Evolutionary conservation across 805 yeast species (phyloP).

Genomic region (Grigorovia transvaalensis): DNA sequence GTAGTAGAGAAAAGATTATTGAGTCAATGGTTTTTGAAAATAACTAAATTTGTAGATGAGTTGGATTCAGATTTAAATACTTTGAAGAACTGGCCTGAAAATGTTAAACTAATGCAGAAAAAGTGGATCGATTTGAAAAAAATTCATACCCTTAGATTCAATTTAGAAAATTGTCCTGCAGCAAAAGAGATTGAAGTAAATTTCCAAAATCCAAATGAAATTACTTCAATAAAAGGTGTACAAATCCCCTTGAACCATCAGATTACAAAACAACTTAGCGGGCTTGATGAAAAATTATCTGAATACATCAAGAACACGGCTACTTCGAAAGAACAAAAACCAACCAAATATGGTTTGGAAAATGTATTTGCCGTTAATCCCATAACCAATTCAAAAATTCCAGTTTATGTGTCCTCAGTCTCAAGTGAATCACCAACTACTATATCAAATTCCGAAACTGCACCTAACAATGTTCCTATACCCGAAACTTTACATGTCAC

Average conservation of each 20-base stretch:
- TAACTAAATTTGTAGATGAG: constrained; percentile 68
- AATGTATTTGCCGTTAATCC: neutral
- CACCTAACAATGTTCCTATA: constrained; percentile 15
- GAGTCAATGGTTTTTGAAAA: constrained; percentile 90
- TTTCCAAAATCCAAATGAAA: neutral
- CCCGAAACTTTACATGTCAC: constrained; percentile 40
- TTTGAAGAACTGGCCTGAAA: constrained; percentile 73
- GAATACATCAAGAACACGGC: neutral
- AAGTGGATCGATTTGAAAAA: constrained; percentile 77
- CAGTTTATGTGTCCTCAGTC: neutral
- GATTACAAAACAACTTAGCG: neutral
- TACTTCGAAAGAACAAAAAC: neutral
- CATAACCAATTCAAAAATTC: neutral
- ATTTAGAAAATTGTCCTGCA: neutral
- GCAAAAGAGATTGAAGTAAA: neutral
- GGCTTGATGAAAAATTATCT: neutral
- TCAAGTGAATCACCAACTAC: constrained; percentile 29
- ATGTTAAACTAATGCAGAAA: constrained; percentile 81
- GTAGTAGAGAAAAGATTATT: constrained; percentile 70
- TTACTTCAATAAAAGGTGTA: neutral
- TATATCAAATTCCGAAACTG: no score
- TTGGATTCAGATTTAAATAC: constrained; percentile 52
- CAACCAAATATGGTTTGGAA: neutral
- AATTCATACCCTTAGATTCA: neutral
- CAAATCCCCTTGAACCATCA: neutral